phyloP scores from a whole-genome alignment of 192 early-diverging fungal genomes.

The Backusella tarrabulga region DNA sequence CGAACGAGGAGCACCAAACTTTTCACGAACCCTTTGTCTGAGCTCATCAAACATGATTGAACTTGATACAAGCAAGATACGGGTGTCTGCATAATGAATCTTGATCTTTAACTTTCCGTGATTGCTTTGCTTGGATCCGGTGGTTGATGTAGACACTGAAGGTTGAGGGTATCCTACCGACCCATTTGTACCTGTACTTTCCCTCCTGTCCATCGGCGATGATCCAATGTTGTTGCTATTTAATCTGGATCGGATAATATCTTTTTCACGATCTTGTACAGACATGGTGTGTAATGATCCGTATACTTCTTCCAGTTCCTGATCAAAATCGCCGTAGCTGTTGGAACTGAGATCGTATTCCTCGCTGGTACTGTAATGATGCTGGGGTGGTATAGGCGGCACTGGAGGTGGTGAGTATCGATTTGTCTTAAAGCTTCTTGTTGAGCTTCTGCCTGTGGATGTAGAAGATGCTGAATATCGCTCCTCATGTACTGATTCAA shows the following conservation, averaged over 20 bases:
- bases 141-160: constrained; percentile 18
- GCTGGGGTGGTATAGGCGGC: constrained; percentile 27
- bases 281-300: constrained; percentile 23
- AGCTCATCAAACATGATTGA: constrained; percentile 55
- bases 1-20: constrained; percentile 49
- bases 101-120: constrained; percentile 56
- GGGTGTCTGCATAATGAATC: constrained; percentile 64
- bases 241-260: constrained; percentile 14
- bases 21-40: constrained; percentile 50
- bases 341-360: neutral
- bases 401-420: constrained; percentile 28
- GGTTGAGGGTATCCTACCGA: constrained; percentile 8
- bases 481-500: constrained; percentile 35
- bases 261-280: constrained; percentile 17
- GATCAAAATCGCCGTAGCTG: constrained; percentile 18
- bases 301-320: constrained; percentile 24
- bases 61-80: constrained; percentile 57
- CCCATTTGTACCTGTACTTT: neutral
- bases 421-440: constrained; percentile 21
- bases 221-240: neutral
- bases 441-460: constrained; percentile 18
- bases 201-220: neutral
- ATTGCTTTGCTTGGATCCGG: constrained; percentile 4
- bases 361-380: neutral
- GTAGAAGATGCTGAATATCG: constrained; percentile 24